Evolutionary conservation across 1,139 yeast species (phyloP).

Genomic region (Meyerozyma smithsonii): DNA sequence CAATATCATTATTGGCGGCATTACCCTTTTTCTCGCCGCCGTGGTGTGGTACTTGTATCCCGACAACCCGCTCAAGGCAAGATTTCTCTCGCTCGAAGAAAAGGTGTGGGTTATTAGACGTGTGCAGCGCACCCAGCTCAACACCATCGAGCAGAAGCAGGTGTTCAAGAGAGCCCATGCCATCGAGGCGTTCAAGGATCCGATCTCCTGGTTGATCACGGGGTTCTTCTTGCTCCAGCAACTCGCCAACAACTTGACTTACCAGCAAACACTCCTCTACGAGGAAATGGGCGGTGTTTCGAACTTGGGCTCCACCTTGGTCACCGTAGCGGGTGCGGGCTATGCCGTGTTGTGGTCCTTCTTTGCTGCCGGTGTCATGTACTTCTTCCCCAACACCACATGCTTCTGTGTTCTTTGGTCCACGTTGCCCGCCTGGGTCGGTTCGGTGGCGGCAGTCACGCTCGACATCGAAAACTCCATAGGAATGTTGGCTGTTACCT

Average conservation of each 20-base stretch:
- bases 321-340: constrained; percentile 49
- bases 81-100: constrained; percentile 32
- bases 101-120: constrained; percentile 42
- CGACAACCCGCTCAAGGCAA: constrained; percentile 37
- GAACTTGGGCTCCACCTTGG: constrained; percentile 44
- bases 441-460: constrained; percentile 40
- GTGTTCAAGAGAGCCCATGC: constrained; percentile 39
- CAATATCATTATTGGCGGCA: constrained; percentile 29
- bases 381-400: constrained; percentile 14
- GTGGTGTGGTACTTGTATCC: constrained; percentile 33
- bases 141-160: constrained; percentile 40
- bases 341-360: constrained; percentile 31
- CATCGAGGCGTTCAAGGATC: constrained; percentile 41
- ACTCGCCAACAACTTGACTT: constrained; percentile 44
- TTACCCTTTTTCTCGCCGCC: constrained; percentile 29
- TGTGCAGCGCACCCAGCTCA: constrained; percentile 32
- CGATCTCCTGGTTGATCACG: constrained; percentile 42
- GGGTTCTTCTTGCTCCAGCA: constrained; percentile 35
- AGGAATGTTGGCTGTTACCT: constrained; percentile 35
- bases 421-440: constrained; percentile 39
- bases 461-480: constrained; percentile 35
- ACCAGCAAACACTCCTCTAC: constrained; percentile 42
- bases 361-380: constrained; percentile 23
- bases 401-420: constrained; percentile 14
- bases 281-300: constrained; percentile 36